Base-by-base conservation (phyloP, 1,284 basidiomycete genomes). In the Porogramme epimiltina region DNA sequence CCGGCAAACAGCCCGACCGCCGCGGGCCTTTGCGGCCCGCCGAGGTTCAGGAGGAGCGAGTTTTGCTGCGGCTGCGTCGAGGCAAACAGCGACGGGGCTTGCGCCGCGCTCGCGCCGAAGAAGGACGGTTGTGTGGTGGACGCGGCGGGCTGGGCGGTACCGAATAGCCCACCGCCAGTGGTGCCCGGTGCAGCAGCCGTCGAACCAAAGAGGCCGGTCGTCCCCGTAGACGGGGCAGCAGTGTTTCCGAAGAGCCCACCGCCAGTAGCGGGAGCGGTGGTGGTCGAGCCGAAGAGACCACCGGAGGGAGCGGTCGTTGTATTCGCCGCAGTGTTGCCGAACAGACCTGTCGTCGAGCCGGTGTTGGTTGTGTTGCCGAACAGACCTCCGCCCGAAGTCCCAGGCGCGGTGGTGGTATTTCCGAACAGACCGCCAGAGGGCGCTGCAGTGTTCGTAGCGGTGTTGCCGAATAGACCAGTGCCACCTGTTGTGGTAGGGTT, bases 91-190 rank as follows among this genome's bases (percentile, higher is more conserved):
- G 53, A 57, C 6, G 54, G 56, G 8, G 28, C 15, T 22, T 52
- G 49, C 36, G 28, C 28, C n/a, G n/a, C n/a, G n/a, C n/a, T n/a
- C n/a, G n/a, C n/a, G n/a, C n/a, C n/a, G n/a, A n/a, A n/a, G n/a
- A n/a, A n/a, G n/a, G n/a, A n/a, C 28, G 61, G 63, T 34, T 65
- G 66, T 68, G 63, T 28, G 58, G 38, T 40, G 13, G 38, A 25
- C 20, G 26, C 8, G n/a, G n/a, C n/a, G 41, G 3, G 49, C 15
- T 45, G 36, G 13, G 42, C 16, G n/a, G 45, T 47, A 0, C 58
- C 62, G 39, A 64, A 62, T 0, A 62, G 39, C n/a, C 49, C 51
- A 13, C 18, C 26, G 5, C 48, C 47, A 3, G 51, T 28, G 24
- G 42, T 36, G 5, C 28, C 23, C 13, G 44, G 44, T 13, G 36